Evolutionary conservation across 1,284 basidiomycete genomes (phyloP).

Genomic region (Trametes sp.): DNA sequence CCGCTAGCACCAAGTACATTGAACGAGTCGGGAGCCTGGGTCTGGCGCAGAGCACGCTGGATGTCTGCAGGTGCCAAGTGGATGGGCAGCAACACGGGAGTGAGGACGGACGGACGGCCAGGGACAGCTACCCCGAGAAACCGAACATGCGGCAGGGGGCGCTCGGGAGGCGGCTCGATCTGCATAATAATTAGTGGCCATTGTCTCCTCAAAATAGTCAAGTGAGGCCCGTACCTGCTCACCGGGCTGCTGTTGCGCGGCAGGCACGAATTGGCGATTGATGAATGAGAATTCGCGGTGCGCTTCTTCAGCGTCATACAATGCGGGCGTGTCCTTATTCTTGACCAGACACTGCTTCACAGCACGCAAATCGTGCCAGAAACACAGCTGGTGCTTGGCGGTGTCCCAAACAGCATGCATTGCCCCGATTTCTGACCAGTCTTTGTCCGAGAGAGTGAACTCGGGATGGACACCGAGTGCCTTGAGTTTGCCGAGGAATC

Average conservation of each 20-base stretch:
- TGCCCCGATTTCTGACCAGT: slow-evolving; percentile 34
- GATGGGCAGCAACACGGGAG: slow-evolving; percentile 1
- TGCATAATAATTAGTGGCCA: too few species aligned
- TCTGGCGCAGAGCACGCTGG: neutral
- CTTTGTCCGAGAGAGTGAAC: slow-evolving; percentile 30
- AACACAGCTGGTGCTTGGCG: too few species aligned
- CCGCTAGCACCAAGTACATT: neutral
- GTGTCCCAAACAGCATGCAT: slow-evolving; percentile 21
- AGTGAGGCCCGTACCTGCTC: too few species aligned
- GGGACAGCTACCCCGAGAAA: slow-evolving; percentile 10
- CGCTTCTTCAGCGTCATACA: slow-evolving; percentile 15
- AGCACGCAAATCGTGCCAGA: slow-evolving; percentile 32
- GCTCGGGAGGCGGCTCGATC: slow-evolving; percentile 4
- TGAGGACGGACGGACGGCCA: slow-evolving; percentile 3
- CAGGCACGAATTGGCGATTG: slow-evolving; percentile 22
- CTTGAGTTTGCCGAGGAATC: slow-evolving; percentile 21
- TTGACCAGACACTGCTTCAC: slow-evolving; percentile 25
- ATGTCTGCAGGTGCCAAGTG: neutral
- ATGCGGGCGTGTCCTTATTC: slow-evolving; percentile 16
- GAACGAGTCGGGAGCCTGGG: neutral
- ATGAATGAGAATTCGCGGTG: slow-evolving; percentile 24
- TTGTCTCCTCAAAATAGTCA: too few species aligned
- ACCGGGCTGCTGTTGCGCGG: slow-evolving; percentile 8
- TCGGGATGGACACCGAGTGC: slow-evolving; percentile 22
- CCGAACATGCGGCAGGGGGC: slow-evolving; percentile 2